These are phyloP conservation scores for Cladosporium cucumerinum DNA, from an alignment of 2,329 filamentous ascomycete genomes.

Conservation along the genomic window DNA sequence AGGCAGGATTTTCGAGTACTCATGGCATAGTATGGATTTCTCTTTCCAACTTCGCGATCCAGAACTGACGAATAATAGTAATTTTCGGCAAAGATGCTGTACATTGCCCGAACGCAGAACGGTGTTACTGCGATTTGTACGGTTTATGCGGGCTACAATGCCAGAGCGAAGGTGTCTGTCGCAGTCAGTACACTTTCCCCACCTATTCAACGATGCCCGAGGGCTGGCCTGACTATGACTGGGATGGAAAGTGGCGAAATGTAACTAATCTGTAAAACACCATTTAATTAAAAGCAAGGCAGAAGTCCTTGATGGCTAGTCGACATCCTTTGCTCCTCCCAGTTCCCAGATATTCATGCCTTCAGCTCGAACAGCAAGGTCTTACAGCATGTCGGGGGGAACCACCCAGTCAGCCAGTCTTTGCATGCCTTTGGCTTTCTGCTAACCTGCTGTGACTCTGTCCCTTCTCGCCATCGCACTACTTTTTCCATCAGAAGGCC, in stretches of 20 bases:
- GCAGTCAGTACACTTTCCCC: constrained; percentile 58
- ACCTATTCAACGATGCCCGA: constrained; percentile 55
- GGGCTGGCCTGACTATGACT: constrained; percentile 61
- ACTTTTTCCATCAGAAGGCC: too few species aligned
- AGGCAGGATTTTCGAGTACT: constrained; percentile 56
- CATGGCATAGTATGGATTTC: constrained; percentile 51
- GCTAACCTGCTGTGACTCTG: background rate
- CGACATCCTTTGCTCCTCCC: background rate
- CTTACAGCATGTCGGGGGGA: background rate
- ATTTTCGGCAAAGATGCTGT: constrained; percentile 9
- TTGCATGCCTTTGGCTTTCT: background rate
- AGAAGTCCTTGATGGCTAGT: background rate
- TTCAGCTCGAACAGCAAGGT: background rate
- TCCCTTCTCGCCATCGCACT: background rate
- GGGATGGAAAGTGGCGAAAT: constrained; percentile 40
- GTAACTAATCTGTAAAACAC: background rate
- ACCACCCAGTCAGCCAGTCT: background rate
- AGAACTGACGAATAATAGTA: background rate
- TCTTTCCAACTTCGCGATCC: background rate
- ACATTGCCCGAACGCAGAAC: constrained; percentile 55
- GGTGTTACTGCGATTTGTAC: constrained; percentile 66
- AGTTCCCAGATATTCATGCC: background rate
- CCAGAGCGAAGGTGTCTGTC: constrained; percentile 46
- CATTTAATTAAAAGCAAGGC: background rate
- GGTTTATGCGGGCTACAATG: constrained; percentile 55